phyloP scores from a whole-genome alignment of 768 basidiomycete species.

The Pisolithus albus region DNA sequence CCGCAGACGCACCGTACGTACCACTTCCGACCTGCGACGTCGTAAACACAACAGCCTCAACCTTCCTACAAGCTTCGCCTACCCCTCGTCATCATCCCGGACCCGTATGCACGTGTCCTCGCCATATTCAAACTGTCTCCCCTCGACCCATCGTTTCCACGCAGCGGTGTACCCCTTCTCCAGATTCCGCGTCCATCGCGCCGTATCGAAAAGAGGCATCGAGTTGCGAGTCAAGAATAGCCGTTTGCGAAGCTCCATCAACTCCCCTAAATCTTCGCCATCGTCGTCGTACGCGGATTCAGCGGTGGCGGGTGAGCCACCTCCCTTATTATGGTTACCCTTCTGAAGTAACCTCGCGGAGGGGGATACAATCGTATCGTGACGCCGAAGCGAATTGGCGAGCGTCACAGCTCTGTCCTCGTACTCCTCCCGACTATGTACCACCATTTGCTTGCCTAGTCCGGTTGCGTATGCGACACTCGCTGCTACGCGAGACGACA shows the following conservation, averaged over 20 bases:
- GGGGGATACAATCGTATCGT: background rate
- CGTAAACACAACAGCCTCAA: no score
- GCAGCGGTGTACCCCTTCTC: slow-evolving; percentile 39
- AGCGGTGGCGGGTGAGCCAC: no score
- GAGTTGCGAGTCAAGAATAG: slow-evolving; percentile 36
- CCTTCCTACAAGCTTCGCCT: background rate
- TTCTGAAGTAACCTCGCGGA: background rate
- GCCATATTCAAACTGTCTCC: slow-evolving; percentile 28
- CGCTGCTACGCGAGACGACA: slow-evolving; percentile 46
- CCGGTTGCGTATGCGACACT: slow-evolving; percentile 44
- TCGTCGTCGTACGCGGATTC: no score
- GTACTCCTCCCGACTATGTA: slow-evolving; percentile 36
- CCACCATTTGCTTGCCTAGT: slow-evolving; percentile 42
- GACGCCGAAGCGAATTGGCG: slow-evolving; percentile 25
- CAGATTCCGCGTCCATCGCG: slow-evolving; percentile 39
- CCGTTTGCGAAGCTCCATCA: slow-evolving; percentile 34
- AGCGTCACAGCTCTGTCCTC: slow-evolving; percentile 39
- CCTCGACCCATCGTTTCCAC: slow-evolving; percentile 44
- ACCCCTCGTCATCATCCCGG: slow-evolving; percentile 27
- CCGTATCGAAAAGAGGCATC: slow-evolving; percentile 44
- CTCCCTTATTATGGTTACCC: no score
- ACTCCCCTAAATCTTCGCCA: slow-evolving; percentile 21
- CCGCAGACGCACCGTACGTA: no score
- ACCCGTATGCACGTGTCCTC: slow-evolving; percentile 28
- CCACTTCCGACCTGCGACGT: no score